phyloP scores from a whole-genome alignment of 2,329 filamentous ascomycete genomes.

The Exophiala phaeomuriformis region DNA sequence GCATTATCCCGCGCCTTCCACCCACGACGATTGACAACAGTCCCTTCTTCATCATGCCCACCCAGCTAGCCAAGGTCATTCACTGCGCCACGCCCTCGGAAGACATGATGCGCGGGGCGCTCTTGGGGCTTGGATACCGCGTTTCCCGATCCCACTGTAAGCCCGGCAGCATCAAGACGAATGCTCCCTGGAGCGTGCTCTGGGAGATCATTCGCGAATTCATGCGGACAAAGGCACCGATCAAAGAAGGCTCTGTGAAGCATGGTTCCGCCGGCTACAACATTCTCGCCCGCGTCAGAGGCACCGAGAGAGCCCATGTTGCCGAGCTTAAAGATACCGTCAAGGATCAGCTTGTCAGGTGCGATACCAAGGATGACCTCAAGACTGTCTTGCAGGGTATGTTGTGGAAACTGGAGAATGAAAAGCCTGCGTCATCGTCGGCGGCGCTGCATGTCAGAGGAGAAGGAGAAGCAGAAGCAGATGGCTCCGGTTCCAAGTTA shows the following conservation, averaged over 20 bases:
- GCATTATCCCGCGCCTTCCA: conserved; percentile 43
- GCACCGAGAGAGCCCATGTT: conserved; percentile 29
- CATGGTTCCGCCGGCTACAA: conserved; percentile 63
- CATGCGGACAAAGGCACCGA: conserved; percentile 69
- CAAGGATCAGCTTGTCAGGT: conserved; percentile 30
- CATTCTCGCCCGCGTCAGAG: conserved; percentile 49
- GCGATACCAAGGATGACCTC: conserved; percentile 34
- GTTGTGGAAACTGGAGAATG: conserved; percentile 33
- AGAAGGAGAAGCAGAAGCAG: conserved; percentile 26
- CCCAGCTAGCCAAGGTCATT: conserved; percentile 64
- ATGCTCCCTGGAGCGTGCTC: conserved; percentile 81
- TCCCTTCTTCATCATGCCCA: conserved; percentile 82
- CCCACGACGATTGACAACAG: conserved; percentile 62
- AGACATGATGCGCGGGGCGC: conserved; percentile 69
- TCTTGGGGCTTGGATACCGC: conserved; percentile 71
- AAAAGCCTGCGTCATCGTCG: background rate
- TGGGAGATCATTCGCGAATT: conserved; percentile 95
- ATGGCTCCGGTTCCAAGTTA: background rate
- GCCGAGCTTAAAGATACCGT: conserved; percentile 36
- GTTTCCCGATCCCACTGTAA: conserved; percentile 84
- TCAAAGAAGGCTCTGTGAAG: conserved; percentile 65
- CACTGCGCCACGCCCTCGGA: conserved; percentile 75
- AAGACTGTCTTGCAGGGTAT: conserved; percentile 40
- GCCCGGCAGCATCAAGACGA: conserved; percentile 82
- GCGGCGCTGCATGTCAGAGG: conserved; percentile 33